Conservation (phyloP, 1,139 yeast species). For the Candida anutae region DNA sequence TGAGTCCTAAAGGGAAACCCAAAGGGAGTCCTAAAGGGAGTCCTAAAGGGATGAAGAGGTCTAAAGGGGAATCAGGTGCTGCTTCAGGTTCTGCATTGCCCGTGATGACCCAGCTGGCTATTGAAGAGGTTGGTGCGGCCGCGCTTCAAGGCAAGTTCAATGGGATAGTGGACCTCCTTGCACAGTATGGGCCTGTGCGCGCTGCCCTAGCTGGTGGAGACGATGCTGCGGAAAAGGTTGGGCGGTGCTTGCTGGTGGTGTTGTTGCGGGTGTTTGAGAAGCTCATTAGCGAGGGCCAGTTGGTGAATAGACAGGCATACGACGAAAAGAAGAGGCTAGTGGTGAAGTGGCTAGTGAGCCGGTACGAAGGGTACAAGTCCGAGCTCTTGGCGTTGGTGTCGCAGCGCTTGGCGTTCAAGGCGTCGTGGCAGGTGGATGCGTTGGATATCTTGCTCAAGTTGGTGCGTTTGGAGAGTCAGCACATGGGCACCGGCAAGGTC, state of each 20-base stretch:
- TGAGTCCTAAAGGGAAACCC: too few relatives aligned
- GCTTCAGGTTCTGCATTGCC: too few relatives aligned
- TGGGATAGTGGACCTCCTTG: constrained; percentile 39
- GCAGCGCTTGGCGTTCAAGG: constrained; percentile 22
- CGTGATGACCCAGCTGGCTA: too few relatives aligned
- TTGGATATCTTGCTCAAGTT: constrained; percentile 59
- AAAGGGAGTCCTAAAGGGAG: too few relatives aligned
- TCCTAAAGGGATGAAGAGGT: too few relatives aligned
- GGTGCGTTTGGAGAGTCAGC: constrained; percentile 50
- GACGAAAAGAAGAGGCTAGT: constrained; percentile 42
- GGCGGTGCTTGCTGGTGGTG: constrained; percentile 46
- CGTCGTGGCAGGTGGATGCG: constrained; percentile 51
- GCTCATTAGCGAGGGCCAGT: constrained; percentile 41
- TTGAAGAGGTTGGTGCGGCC: constrained; percentile 26
- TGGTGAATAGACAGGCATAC: constrained; percentile 29
- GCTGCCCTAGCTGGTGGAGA: constrained; percentile 12
- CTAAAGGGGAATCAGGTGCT: too few relatives aligned
- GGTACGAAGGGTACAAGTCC: constrained; percentile 50
- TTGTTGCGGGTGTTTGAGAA: constrained; percentile 52
- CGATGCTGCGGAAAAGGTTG: constrained; percentile 21
- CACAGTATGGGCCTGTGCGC: constrained; percentile 24
- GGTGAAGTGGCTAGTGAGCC: constrained; percentile 56
- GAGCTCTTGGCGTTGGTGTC: constrained; percentile 34
- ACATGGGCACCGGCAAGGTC: constrained; percentile 43
- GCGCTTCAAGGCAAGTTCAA: constrained; percentile 34